Evolutionary conservation across 805 yeast species (phyloP).

Genomic region (Myxozyma kluyveri): DNA sequence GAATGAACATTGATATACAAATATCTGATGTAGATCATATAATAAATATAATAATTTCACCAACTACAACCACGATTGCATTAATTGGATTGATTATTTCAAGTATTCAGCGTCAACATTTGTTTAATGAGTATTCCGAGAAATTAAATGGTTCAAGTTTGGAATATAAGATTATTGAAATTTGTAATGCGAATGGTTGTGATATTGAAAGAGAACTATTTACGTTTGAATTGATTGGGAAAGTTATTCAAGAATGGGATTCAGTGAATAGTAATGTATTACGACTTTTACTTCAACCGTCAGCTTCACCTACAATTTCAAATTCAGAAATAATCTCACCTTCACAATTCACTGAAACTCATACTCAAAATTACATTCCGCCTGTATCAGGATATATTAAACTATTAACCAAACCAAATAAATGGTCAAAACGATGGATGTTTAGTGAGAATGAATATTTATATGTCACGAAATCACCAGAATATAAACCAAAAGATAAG

Average conservation of each 20-base stretch:
- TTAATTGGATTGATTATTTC: conserved; percentile 5
- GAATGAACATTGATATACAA: conserved; percentile 1
- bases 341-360: conserved; percentile 1
- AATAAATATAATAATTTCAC: conserved; percentile 3
- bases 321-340: no score
- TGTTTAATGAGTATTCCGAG: no score
- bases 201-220: conserved; percentile 15
- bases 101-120: conserved; percentile 4
- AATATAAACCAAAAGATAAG: conserved; percentile 14
- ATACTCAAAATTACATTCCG: conserved; percentile 7
- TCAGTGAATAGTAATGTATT: neutral
- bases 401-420: conserved; percentile 4
- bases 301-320: conserved; percentile 2
- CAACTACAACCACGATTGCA: conserved; percentile 13
- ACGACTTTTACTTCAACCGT: neutral
- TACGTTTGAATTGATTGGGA: conserved; percentile 14
- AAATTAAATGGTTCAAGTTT: no score
- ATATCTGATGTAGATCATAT: conserved; percentile 4
- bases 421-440: conserved; percentile 23
- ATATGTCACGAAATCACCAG: conserved; percentile 12
- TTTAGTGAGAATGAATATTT: conserved; percentile 8
- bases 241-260: conserved; percentile 14
- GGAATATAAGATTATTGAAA: no score
- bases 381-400: conserved; percentile 16
- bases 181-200: no score